Percentiles rank a stretch among this genome's conserved stretches.
Conservation (phyloP, 306 rosid genomes). For the Quercus gilva region DNA sequence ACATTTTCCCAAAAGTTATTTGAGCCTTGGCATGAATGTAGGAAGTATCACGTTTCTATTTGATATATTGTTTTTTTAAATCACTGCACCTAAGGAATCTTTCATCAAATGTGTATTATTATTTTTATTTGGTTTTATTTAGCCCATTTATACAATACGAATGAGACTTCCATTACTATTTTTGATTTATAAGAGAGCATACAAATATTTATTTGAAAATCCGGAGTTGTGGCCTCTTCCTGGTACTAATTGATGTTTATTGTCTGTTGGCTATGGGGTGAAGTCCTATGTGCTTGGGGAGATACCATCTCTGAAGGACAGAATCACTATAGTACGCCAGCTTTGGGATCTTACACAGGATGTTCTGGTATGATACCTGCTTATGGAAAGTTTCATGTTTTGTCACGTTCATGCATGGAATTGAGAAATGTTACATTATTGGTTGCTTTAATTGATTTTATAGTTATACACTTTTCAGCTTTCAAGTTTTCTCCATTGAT, state of each 20-base stretch:
- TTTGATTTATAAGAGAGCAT: too few species aligned
- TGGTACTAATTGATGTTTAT: constrained; percentile 28
- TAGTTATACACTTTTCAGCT: neutral
- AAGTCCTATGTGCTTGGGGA: constrained; percentile 98
- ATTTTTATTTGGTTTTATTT: too few species aligned
- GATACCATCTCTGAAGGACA: constrained; percentile 85
- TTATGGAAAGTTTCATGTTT: constrained; percentile 11
- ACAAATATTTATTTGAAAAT: too few species aligned
- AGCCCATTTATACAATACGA: too few species aligned
- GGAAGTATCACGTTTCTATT: neutral
- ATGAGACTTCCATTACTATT: too few species aligned
- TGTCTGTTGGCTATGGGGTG: constrained; percentile 34
- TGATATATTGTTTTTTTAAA: neutral
- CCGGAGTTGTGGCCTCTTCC: neutral
- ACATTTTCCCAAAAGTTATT: constrained; percentile 1
- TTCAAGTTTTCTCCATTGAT: constrained; percentile 5
- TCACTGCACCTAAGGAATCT: constrained; percentile 1
- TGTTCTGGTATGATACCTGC: constrained; percentile 69
- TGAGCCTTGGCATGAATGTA: neutral
- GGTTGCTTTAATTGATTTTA: neutral
- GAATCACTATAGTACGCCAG: constrained; percentile 84
- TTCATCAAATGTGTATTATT: neutral
- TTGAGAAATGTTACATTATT: neutral
- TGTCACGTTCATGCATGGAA: neutral
- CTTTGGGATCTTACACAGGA: constrained; percentile 90